A percentile compares a stretch with the other conserved stretches of the same genome.
These are phyloP conservation scores for Cercospora citrullina DNA, from an alignment of 2,329 filamentous ascomycete species.

Conservation along the genomic window DNA sequence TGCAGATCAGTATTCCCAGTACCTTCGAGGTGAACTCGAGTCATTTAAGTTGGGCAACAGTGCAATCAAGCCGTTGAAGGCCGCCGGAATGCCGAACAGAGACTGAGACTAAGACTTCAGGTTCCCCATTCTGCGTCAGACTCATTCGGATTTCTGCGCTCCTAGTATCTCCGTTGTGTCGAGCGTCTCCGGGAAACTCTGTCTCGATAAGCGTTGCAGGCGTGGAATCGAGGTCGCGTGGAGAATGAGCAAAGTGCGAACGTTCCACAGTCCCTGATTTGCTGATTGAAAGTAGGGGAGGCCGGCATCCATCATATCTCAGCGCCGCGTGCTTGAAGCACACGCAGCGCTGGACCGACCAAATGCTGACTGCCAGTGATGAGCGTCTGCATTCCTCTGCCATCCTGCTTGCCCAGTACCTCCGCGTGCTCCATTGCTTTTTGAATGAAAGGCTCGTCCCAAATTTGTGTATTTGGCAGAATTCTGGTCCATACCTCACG, in stretches of 20 bases:
- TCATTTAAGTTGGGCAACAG: not conserved
- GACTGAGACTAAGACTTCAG: not conserved
- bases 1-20: not conserved
- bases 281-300: not conserved
- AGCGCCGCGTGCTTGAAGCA: not conserved
- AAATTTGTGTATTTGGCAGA: constrained; percentile 5
- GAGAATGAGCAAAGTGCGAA: not conserved
- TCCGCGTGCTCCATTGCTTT: constrained; percentile 18
- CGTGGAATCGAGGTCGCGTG: not conserved
- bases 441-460: constrained; percentile 24
- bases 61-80: not conserved
- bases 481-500: constrained; percentile 11
- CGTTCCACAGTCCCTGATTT: not conserved
- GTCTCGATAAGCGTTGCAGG: not conserved
- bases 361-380: constrained; percentile 28
- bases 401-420: not conserved
- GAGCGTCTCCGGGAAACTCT: not conserved
- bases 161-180: not conserved
- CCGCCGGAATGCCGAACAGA: not conserved
- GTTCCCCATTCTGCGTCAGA: not conserved
- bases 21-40: not conserved
- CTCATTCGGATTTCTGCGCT: not conserved
- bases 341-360: constrained; percentile 20
- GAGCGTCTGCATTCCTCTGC: constrained; percentile 12
- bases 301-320: not conserved